These are phyloP conservation scores for Ceratobasidium papillatum DNA, from an alignment of 1,284 basidiomycete genomes.

Conservation along the genomic window DNA sequence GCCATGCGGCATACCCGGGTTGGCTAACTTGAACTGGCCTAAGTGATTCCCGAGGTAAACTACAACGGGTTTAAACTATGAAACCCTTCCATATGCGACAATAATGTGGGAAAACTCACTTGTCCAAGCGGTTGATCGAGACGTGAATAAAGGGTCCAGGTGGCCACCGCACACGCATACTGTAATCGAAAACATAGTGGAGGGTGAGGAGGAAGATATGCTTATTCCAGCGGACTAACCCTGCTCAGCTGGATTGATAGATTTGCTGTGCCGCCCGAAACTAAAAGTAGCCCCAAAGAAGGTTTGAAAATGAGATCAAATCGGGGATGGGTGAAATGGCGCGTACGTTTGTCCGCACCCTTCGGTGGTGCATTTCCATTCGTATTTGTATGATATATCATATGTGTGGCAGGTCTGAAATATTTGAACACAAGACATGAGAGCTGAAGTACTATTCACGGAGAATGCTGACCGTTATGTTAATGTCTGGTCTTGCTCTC, in stretches of 20 bases:
- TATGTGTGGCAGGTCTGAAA: slow-evolving; percentile 74
- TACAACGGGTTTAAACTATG: slow-evolving; percentile 2
- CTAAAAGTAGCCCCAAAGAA: slow-evolving; percentile 57
- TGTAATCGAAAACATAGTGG: neutral
- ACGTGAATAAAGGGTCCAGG: neutral
- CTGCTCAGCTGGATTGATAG: slow-evolving; percentile 72
- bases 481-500: slow-evolving; percentile 68
- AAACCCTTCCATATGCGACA: neutral
- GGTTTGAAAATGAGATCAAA: neutral
- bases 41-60: slow-evolving; percentile 44
- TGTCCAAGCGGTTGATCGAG: slow-evolving; percentile 8
- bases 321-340: neutral
- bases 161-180: slow-evolving; percentile 36
- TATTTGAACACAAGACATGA: slow-evolving; percentile 6
- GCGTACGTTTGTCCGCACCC: slow-evolving; percentile 70
- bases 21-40: slow-evolving; percentile 37
- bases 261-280: slow-evolving; percentile 80
- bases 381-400: slow-evolving; percentile 77
- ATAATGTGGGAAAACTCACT: neutral
- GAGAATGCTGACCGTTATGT: slow-evolving; percentile 67
- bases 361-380: slow-evolving; percentile 70
- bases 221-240: slow-evolving; percentile 55
- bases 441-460: neutral
- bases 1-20: slow-evolving; percentile 42
- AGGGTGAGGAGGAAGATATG: neutral